Base-by-base conservation (phyloP, 176 grass and related monocot genomes). In the Pontederia paniculata region DNA sequence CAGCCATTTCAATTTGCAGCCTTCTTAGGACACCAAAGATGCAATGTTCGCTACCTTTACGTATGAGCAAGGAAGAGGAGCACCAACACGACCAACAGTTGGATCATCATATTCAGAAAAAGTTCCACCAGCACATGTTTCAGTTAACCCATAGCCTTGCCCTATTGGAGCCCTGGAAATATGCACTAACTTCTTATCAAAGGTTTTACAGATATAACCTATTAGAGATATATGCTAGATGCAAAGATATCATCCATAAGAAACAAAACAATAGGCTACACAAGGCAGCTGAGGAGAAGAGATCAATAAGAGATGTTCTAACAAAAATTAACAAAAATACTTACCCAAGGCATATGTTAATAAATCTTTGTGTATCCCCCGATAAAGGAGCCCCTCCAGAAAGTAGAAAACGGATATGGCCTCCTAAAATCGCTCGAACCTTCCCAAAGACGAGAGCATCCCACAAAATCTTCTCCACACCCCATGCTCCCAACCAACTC, bases 71-170 rank as follows among this genome's bases (percentile, higher is more conserved):
- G 90, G 66, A 16, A 96, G 58, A 58, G 90, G 85, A 78, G 79
- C 68, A 68, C 90, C 85, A 73, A 96, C 90, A 65, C 90, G 85
- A 0, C 90, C 90, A 73, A 96, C 85, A 65, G 90, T 83, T 42
- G 76, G 59, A 68, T 96, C 90, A 22, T 96, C 76, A 42, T 83
- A 77, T 65, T 89, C 90, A 15, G 90, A 89, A 73, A 96, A 96
- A 73, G 90, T 80, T 19, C 82, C 90, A 11, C 82, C 90, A 21
- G 85, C 90, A 74, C 85, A 96, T 12, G 90, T 96, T 85, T 96
- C 90, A 60, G 90, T 96, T 3, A 95, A 70, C 69, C 90, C 90
- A 83, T 95, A 95, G 72, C 90, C 90, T 86, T 95, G 90, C 2
- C 81, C 79, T 70, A 95, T 95, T 58, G 82, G 81, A 67, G 90